Base-by-base conservation (phyloP, 352 stramenopile species). In the Pythium guiyangense region DNA sequence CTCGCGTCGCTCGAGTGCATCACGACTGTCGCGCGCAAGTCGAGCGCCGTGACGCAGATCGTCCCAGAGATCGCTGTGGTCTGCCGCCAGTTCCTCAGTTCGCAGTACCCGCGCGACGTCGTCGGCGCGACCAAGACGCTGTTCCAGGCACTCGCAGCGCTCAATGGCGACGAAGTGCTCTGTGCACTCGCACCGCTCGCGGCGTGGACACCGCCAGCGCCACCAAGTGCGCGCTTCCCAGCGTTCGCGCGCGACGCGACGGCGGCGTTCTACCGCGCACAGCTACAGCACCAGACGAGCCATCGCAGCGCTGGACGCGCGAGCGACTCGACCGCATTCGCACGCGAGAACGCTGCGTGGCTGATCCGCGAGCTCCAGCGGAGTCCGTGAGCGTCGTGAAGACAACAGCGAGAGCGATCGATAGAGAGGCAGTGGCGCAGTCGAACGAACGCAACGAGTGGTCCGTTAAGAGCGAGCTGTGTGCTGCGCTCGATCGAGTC, bases 81-180 rank as follows among this genome's bases (percentile, higher is more conserved):
- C 8, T 88, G 69, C 55, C 64, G 64, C 48, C 72, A 71, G 25
- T 90, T 79, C 49, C 62, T 93, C 17, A 77, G 65, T 37, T 20
- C 43, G 22, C 27, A 47, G 31, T 69, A 75, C 14, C 72, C 77
- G 4, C 42, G 27, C 1, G 57, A 79, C 6, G 64, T 87, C 34
- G 63, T 84, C 5, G 58, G 65, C 10, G 49, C 67, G 54, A 69
- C 75, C 0, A 68, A 70, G 10, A 54, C 72, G 9, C 55, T 90
- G 8, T 79, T 92, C 35, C 42, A 54, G 25, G 64, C 67, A 18
- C 59, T 93, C 4, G 72, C 63, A 6, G 50, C 63, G 14, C 58
- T 90, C 14, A 93, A 93, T 42, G 69, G 77, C 49, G 81, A 93
- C 49, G 75, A 90, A 59, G 80, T 91, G 8, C 90, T 93, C 51